Conservation (phyloP, 495 filamentous ascomycete species). For the Penicillium psychrofluorescens region DNA sequence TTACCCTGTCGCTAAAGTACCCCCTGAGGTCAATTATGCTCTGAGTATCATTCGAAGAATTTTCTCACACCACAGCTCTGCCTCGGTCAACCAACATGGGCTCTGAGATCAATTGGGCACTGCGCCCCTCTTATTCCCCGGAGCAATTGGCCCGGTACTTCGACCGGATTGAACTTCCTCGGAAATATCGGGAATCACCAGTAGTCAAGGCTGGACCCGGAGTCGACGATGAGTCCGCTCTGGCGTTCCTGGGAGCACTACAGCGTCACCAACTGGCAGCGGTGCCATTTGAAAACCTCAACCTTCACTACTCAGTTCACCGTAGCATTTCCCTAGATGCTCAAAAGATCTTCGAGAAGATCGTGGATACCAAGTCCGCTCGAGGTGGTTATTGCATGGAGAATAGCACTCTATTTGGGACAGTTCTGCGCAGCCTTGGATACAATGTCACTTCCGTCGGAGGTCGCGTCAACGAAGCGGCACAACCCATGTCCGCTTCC, state of each 20-base stretch:
- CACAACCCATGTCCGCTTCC: slow-evolving; percentile 10
- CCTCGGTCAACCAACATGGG: not conserved
- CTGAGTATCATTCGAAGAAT: no score
- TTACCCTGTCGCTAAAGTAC: no score
- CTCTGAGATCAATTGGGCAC: slow-evolving; percentile 4
- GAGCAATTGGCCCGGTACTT: slow-evolving; percentile 11
- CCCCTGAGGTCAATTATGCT: no score
- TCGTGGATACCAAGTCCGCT: slow-evolving; percentile 37
- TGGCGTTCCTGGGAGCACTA: slow-evolving; percentile 7
- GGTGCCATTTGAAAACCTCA: slow-evolving; percentile 62
- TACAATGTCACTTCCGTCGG: slow-evolving; percentile 41
- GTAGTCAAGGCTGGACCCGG: not conserved
- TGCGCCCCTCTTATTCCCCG: slow-evolving; percentile 5
- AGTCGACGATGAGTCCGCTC: not conserved
- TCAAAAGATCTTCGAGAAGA: slow-evolving; percentile 52
- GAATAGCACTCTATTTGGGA: slow-evolving; percentile 53
- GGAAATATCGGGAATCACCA: slow-evolving; percentile 2
- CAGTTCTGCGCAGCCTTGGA: slow-evolving; percentile 51
- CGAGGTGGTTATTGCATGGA: slow-evolving; percentile 74
- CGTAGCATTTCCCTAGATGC: slow-evolving; percentile 46
- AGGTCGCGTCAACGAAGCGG: slow-evolving; percentile 4
- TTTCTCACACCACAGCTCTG: no score
- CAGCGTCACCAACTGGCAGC: slow-evolving; percentile 37
- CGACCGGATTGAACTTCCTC: slow-evolving; percentile 10
- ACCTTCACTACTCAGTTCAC: slow-evolving; percentile 42